Evolutionary conservation across 2,329 filamentous ascomycete species (phyloP).

Genomic region (Gliomastix tumulicola): DNA sequence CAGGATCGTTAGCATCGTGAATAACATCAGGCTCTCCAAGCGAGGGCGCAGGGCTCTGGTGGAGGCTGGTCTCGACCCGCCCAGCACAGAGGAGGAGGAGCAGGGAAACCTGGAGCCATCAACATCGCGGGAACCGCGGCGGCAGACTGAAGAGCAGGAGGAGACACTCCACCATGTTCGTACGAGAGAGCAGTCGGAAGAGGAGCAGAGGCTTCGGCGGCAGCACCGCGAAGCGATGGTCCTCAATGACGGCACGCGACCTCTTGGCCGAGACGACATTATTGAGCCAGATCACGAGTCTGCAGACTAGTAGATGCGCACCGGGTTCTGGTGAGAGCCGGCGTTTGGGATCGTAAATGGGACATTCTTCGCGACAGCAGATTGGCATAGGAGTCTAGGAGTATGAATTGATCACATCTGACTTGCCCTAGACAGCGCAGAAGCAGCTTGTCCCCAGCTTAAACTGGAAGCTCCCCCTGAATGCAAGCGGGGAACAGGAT

Average conservation of each 20-base stretch:
- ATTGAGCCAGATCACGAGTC: slow-evolving; percentile 56
- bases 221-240: slow-evolving; percentile 85
- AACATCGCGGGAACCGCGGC: slow-evolving; percentile 10
- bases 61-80: slow-evolving; percentile 40
- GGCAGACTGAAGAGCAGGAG: too few species aligned
- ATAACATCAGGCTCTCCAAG: slow-evolving; percentile 37
- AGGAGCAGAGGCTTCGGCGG: slow-evolving; percentile 67
- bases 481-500: too few species aligned
- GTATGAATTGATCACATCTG: too few species aligned
- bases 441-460: too few species aligned
- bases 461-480: too few species aligned
- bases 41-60: slow-evolving; percentile 44
- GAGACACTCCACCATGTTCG: slow-evolving; percentile 15
- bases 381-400: too few species aligned
- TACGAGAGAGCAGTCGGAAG: slow-evolving; percentile 45
- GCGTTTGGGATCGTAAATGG: too few species aligned
- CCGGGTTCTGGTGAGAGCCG: too few species aligned
- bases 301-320: slow-evolving; percentile 4
- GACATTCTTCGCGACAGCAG: too few species aligned
- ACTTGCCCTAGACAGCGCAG: too few species aligned
- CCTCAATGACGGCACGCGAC: slow-evolving; percentile 75
- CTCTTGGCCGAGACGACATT: slow-evolving; percentile 69
- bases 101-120: slow-evolving; percentile 16
- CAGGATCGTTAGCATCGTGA: slow-evolving; percentile 44
- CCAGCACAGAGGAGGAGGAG: slow-evolving; percentile 16